Evolutionary conservation across 768 basidiomycete species (phyloP).

Genomic region (Rhodotorula graminis): DNA sequence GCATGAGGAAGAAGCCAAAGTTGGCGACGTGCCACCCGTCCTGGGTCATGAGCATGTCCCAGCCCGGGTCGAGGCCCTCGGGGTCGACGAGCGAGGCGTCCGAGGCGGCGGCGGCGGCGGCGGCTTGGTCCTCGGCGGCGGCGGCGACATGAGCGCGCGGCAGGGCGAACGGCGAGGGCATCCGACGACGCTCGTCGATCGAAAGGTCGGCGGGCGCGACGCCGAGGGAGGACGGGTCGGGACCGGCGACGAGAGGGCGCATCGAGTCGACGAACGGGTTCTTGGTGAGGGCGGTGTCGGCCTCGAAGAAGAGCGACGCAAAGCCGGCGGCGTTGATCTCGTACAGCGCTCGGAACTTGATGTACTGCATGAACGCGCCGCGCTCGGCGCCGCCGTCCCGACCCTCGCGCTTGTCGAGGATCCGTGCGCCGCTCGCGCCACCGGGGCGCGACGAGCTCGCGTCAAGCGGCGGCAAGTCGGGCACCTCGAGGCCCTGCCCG

Average conservation of each 20-base stretch:
- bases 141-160: not conserved
- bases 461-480: not conserved
- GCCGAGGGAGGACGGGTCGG: not conserved
- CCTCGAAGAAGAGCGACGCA: not conserved
- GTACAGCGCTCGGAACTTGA: not conserved
- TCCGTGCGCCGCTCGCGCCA: no score
- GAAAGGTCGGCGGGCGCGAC: not conserved
- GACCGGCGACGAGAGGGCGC: not conserved
- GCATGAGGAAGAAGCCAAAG: not conserved
- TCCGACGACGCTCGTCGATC: not conserved
- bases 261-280: not conserved
- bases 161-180: not conserved
- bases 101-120: no score
- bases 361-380: not conserved
- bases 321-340: not conserved
- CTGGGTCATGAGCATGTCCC: not conserved
- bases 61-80: not conserved
- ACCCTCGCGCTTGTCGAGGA: not conserved
- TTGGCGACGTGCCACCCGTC: not conserved
- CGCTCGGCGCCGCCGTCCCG: not conserved
- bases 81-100: not conserved
- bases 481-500: not conserved
- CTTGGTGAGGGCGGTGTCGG: not conserved
- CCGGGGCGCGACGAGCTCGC: no score
- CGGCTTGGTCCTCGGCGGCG: not conserved